Evolutionary conservation across 2,329 filamentous ascomycete species (phyloP).

Genomic region (Penicillium sp.): DNA sequence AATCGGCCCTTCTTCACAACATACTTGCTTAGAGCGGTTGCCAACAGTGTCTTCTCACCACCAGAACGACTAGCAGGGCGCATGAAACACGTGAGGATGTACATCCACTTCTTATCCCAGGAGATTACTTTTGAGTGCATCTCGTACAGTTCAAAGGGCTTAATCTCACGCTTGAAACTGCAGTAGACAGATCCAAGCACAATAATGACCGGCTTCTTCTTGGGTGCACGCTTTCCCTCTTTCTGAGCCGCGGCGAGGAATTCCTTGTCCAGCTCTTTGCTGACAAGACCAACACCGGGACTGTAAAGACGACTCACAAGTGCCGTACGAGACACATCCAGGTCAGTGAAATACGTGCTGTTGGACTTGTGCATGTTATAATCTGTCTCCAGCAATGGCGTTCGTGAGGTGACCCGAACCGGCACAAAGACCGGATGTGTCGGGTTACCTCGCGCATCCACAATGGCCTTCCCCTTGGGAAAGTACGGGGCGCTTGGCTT

Average conservation of each 20-base stretch:
- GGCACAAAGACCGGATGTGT: slow-evolving; percentile 73
- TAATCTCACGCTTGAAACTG: slow-evolving; percentile 74
- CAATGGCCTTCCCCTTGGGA: slow-evolving; percentile 35
- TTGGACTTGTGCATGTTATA: slow-evolving; percentile 85
- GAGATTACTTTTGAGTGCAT: slow-evolving; percentile 71
- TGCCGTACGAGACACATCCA: slow-evolving; percentile 81
- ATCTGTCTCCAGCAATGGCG: slow-evolving; percentile 77
- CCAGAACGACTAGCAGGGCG: slow-evolving; percentile 52
- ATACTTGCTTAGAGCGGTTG: slow-evolving; percentile 76
- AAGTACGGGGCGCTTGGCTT: slow-evolving; percentile 55
- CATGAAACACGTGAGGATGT: slow-evolving; percentile 75
- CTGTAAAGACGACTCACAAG: slow-evolving; percentile 72
- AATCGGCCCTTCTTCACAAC: slow-evolving; percentile 80
- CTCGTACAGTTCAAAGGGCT: slow-evolving; percentile 70
- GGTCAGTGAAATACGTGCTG: slow-evolving; percentile 83
- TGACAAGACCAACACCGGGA: slow-evolving; percentile 59
- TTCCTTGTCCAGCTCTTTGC: slow-evolving; percentile 58
- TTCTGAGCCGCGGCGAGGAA: slow-evolving; percentile 55
- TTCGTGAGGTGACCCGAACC: slow-evolving; percentile 67
- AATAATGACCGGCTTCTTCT: slow-evolving; percentile 59
- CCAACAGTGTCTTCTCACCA: slow-evolving; percentile 67
- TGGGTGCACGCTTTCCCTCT: slow-evolving; percentile 55
- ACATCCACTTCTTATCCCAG: slow-evolving; percentile 85
- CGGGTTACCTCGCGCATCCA: slow-evolving; percentile 37
- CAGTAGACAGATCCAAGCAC: slow-evolving; percentile 75